Conservation (phyloP, 106 monocot genomes). For the Chionographis japonica region DNA sequence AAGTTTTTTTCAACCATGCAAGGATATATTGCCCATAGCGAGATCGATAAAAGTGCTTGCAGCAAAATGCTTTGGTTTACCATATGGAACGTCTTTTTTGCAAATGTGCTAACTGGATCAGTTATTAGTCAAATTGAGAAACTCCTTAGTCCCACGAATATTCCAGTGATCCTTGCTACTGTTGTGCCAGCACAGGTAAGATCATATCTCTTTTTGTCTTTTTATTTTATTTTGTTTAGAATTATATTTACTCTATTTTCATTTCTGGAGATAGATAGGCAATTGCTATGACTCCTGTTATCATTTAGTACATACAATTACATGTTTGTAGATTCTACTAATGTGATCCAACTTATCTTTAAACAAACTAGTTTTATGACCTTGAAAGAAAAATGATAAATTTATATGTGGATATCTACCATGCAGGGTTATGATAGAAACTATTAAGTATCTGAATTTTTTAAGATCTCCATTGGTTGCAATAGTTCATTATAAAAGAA, state of each 20-base stretch:
- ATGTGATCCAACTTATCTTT: too few relatives aligned
- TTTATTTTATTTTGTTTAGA: background rate
- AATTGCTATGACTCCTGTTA: too few relatives aligned
- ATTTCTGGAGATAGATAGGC: background rate
- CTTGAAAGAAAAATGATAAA: too few relatives aligned
- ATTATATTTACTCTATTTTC: background rate
- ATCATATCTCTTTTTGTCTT: background rate
- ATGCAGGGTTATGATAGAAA: too few relatives aligned
- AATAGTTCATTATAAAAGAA: too few relatives aligned
- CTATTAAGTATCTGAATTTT: too few relatives aligned
- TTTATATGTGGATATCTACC: too few relatives aligned
- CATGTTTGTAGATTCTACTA: background rate
- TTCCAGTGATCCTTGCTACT: conserved; percentile 73
- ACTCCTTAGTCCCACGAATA: conserved; percentile 66
- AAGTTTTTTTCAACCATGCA: conserved; percentile 89
- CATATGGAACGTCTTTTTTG: conserved; percentile 94
- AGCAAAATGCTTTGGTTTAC: conserved; percentile 89
- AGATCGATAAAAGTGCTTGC: conserved; percentile 92
- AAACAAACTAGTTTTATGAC: too few relatives aligned
- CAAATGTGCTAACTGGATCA: conserved; percentile 87
- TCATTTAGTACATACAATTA: background rate
- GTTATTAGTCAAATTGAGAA: conserved; percentile 51
- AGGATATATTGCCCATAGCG: conserved; percentile 78
- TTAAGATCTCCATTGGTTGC: too few relatives aligned
- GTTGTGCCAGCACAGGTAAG: conserved; percentile 87